Conservation (phyloP, 495 filamentous ascomycete genomes). For the Aspergillus affinis region DNA sequence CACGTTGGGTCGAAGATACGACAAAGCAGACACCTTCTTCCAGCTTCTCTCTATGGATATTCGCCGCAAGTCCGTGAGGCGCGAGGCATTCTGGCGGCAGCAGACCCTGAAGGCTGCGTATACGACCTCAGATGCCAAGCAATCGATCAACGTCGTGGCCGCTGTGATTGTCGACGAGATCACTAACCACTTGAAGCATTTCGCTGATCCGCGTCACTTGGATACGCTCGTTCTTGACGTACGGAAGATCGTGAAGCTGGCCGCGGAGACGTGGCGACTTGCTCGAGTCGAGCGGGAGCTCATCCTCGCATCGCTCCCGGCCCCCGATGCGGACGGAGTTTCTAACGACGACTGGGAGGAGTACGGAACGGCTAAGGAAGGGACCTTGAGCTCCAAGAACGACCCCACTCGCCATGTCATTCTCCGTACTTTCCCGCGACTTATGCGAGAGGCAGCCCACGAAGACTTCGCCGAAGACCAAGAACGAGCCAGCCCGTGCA, state of each 20-base stretch:
- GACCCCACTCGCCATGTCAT: conserved; percentile 44
- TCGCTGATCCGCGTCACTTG: conserved; percentile 54
- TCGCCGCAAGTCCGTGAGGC: conserved; percentile 58
- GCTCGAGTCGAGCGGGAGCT: conserved; percentile 63
- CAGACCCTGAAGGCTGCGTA: conserved; percentile 65
- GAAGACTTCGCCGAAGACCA: conserved; percentile 48
- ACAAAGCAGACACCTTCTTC: conserved; percentile 63
- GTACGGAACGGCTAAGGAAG: conserved; percentile 32
- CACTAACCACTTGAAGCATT: conserved; percentile 56
- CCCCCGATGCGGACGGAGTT: conserved; percentile 40
- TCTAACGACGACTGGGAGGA: conserved; percentile 50
- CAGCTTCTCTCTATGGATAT: conserved; percentile 61
- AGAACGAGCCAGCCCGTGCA: conserved; percentile 40
- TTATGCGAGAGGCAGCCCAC: conserved; percentile 55
- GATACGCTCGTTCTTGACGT: conserved; percentile 53
- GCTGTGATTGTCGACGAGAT: conserved; percentile 63
- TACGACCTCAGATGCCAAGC: conserved; percentile 61
- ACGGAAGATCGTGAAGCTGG: conserved; percentile 60
- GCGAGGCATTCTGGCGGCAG: conserved; percentile 64
- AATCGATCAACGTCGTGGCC: conserved; percentile 59
- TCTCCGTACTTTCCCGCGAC: conserved; percentile 55
- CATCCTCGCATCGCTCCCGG: conserved; percentile 54
- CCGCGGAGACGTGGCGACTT: conserved; percentile 64
- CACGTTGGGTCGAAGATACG: conserved; percentile 58
- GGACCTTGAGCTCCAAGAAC: conserved; percentile 16